Evolutionary conservation across 2,329 filamentous ascomycete species (phyloP).

Genomic region (Purpureocillium takamizusanense): DNA sequence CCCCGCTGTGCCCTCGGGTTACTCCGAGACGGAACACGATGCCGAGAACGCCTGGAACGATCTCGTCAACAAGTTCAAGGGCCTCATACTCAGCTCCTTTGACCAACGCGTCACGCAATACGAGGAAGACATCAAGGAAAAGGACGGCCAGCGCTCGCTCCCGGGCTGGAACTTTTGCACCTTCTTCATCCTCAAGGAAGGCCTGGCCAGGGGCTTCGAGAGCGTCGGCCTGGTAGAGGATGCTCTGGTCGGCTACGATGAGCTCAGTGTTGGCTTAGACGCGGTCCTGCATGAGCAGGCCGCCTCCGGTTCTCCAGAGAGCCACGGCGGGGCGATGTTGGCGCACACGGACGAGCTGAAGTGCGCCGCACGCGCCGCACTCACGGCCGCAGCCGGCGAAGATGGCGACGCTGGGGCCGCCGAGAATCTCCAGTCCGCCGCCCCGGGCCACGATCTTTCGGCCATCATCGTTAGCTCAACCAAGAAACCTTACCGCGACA

Average conservation of each 20-base stretch:
- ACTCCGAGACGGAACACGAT: conserved; percentile 66
- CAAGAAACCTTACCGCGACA: conserved; percentile 77
- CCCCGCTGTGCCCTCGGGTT: conserved; percentile 53
- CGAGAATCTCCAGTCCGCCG: conserved; percentile 41
- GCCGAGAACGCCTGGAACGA: conserved; percentile 77
- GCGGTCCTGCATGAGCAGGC: conserved; percentile 69
- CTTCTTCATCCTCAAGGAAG: conserved; percentile 96
- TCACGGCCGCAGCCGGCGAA: conserved; percentile 26
- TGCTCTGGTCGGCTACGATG: conserved; percentile 88
- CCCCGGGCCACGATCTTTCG: conserved; percentile 28
- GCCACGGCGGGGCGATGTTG: conserved; percentile 65
- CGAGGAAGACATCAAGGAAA: conserved; percentile 93
- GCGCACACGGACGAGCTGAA: conserved; percentile 66
- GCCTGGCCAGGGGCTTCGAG: conserved; percentile 86
- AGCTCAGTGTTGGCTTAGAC: conserved; percentile 82
- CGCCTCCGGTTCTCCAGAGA: conserved; percentile 45
- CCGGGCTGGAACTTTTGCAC: conserved; percentile 99
- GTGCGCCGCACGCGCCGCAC: conserved; percentile 43
- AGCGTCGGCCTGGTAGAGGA: conserved; percentile 94
- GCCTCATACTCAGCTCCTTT: conserved; percentile 78
- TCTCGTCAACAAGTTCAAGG: conserved; percentile 77
- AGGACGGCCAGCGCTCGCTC: conserved; percentile 74
- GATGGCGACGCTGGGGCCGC: conserved; percentile 28
- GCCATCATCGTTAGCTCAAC: conserved; percentile 53
- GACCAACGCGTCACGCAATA: conserved; percentile 87